Conservation (phyloP, 805 yeast genomes). For the Teunomyces panamensis region DNA sequence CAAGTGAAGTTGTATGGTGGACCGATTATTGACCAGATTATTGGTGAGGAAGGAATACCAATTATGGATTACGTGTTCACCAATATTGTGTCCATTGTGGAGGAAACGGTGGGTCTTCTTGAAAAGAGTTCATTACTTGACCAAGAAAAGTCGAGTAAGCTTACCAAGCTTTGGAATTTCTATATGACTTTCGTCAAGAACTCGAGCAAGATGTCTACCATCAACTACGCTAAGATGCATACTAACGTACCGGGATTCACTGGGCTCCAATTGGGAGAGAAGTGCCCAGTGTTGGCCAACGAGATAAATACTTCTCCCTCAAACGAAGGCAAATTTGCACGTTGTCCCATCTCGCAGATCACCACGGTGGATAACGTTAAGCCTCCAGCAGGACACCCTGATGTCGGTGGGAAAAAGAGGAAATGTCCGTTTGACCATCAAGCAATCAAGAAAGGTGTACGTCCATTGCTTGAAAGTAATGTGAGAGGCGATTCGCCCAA, state of each 20-base stretch:
- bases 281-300: not conserved
- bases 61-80: slow-evolving; percentile 9
- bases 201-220: slow-evolving; percentile 23
- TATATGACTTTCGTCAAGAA: slow-evolving; percentile 35
- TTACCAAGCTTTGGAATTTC: slow-evolving; percentile 38
- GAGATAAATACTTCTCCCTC: not conserved
- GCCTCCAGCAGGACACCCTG: slow-evolving; percentile 3
- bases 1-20: slow-evolving; percentile 1
- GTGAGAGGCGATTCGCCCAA: slow-evolving; percentile 11
- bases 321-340: slow-evolving; percentile 6
- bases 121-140: slow-evolving; percentile 11
- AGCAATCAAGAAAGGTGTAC: slow-evolving; percentile 9
- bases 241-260: slow-evolving; percentile 27
- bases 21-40: slow-evolving; percentile 2
- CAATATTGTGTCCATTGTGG: slow-evolving; percentile 10
- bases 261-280: slow-evolving; percentile 8
- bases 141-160: slow-evolving; percentile 14
- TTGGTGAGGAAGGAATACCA: slow-evolving; percentile 6
- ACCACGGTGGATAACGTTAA: slow-evolving; percentile 16
- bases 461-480: slow-evolving; percentile 15
- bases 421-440: slow-evolving; percentile 35
- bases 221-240: slow-evolving; percentile 33
- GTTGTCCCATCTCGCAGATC: slow-evolving; percentile 25
- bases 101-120: slow-evolving; percentile 10
- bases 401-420: slow-evolving; percentile 12